Evolutionary conservation across 78 protist species (phyloP).

Genomic region (Planoprotostelium fungivorum): DNA sequence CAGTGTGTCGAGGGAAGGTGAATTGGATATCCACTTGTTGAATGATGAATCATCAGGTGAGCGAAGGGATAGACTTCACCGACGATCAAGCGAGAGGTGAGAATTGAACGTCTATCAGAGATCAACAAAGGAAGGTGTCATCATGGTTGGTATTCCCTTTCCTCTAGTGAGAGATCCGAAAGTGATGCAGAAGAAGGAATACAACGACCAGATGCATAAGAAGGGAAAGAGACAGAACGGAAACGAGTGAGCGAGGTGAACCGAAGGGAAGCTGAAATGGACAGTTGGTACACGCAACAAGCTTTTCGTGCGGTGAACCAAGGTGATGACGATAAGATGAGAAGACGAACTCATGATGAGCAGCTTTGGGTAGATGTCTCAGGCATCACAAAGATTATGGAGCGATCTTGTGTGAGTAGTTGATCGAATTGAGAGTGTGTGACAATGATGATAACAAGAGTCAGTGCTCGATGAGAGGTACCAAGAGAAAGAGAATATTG

Average conservation of each 20-base stretch:
- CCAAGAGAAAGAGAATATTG: background rate
- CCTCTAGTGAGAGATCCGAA: constrained; percentile 19
- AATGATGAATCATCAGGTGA: too few relatives aligned
- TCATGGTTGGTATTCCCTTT: constrained; percentile 91
- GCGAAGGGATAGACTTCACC: constrained; percentile 95
- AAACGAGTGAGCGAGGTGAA: background rate
- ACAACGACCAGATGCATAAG: background rate
- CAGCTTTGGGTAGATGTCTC: constrained; percentile 95
- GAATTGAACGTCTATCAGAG: background rate
- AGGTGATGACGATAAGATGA: background rate
- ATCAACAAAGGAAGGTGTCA: constrained; percentile 63
- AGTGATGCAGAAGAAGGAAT: background rate
- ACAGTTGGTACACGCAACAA: constrained; percentile 13
- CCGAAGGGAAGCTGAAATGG: background rate
- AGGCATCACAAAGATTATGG: constrained; percentile 92
- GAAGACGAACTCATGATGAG: background rate
- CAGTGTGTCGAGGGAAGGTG: constrained; percentile 94
- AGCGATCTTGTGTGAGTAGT: constrained; percentile 70
- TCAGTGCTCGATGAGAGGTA: constrained; percentile 68
- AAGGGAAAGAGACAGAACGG: background rate
- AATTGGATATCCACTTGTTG: too few relatives aligned
- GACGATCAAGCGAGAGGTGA: constrained; percentile 78
- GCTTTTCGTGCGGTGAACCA: constrained; percentile 97
- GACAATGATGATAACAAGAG: too few relatives aligned
- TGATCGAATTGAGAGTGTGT: background rate